A percentile compares a stretch with the other conserved stretches of the same genome.
Conservation (phyloP, 768 basidiomycete species). For the Coprinopsis strossmayeri region DNA sequence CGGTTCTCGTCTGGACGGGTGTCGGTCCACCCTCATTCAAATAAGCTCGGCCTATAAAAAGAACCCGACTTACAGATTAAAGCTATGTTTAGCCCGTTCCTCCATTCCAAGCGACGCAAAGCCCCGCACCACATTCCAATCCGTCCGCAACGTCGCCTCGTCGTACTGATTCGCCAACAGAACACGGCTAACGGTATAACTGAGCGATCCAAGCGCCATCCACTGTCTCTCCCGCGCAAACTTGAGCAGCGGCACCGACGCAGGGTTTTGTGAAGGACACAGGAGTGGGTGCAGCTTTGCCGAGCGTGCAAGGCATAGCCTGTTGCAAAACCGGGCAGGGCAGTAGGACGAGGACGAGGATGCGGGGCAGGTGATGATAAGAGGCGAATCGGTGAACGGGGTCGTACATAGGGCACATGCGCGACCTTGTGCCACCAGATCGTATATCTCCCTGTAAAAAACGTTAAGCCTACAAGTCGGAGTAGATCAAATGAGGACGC, state of each 20-base stretch:
- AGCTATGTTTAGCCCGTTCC: slow-evolving; percentile 50
- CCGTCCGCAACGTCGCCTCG: slow-evolving; percentile 37
- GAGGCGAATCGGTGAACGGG: slow-evolving; percentile 39
- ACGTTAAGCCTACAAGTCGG: not conserved
- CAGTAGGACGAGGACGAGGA: slow-evolving; percentile 39
- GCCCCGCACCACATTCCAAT: slow-evolving; percentile 50
- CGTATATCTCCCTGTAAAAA: slow-evolving; percentile 63
- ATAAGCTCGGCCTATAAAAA: too few species aligned
- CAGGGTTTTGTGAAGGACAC: slow-evolving; percentile 72
- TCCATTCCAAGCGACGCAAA: slow-evolving; percentile 77
- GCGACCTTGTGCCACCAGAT: slow-evolving; percentile 48
- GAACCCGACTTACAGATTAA: slow-evolving; percentile 40
- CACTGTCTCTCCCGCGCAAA: slow-evolving; percentile 57
- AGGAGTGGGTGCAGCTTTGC: slow-evolving; percentile 62
- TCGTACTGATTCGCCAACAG: slow-evolving; percentile 47
- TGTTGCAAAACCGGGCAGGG: slow-evolving; percentile 69
- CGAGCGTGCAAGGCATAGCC: slow-evolving; percentile 66
- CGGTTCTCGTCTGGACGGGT: slow-evolving; percentile 40
- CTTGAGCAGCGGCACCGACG: slow-evolving; percentile 49
- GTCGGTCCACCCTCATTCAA: too few species aligned
- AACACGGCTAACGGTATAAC: slow-evolving; percentile 58
- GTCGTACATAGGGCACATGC: slow-evolving; percentile 77
- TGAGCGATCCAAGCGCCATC: slow-evolving; percentile 72
- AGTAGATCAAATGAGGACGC: slow-evolving; percentile 14
- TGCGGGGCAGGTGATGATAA: slow-evolving; percentile 48